Conservation (phyloP, 2,329 filamentous ascomycete genomes). For the Lanzia echinophila region DNA sequence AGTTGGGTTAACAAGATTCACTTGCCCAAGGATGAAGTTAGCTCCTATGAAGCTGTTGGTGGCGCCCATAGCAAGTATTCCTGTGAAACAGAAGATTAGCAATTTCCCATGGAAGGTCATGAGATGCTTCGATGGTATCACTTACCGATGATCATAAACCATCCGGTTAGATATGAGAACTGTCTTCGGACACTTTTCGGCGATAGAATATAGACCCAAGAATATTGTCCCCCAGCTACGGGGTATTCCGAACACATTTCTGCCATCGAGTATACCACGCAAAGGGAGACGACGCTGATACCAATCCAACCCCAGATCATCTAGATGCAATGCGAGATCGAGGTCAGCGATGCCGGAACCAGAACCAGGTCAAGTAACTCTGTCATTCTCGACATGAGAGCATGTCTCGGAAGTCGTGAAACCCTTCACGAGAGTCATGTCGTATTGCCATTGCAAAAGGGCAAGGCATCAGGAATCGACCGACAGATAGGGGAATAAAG, state of each 20-base stretch:
- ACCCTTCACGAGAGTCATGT: conserved; percentile 4
- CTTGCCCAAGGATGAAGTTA: conserved; percentile 49
- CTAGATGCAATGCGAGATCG: not conserved
- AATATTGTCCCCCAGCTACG: conserved; percentile 50
- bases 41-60: conserved; percentile 47
- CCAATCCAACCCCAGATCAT: conserved; percentile 53
- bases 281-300: conserved; percentile 43
- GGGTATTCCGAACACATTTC: conserved; percentile 53
- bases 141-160: conserved; percentile 42
- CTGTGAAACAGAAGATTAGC: conserved; percentile 3
- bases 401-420: conserved; percentile 10
- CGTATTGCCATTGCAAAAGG: no score
- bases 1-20: conserved; percentile 43
- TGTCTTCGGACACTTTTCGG: conserved; percentile 40
- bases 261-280: conserved; percentile 51
- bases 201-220: conserved; percentile 50
- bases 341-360: not conserved
- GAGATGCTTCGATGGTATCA: conserved; percentile 1
- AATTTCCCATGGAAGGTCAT: conserved; percentile 3
- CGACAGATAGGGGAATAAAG: conserved; percentile 9
- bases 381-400: conserved; percentile 9
- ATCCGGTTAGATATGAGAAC: conserved; percentile 40
- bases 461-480: conserved; percentile 4
- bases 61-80: conserved; percentile 43
- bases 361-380: not conserved